phyloP scores from a whole-genome alignment of 176 grass and related monocot genomes.

The maize (Zea mays) region Zm-B73-REFERENCE-NAM-5.0 NC_050098.1:18648001-18648500 shows the following conservation, averaged over 20 bases:
- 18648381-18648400: background rate
- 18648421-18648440: constrained; percentile 48
- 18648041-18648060: constrained; percentile 6
- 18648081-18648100: background rate
- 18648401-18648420: constrained; percentile 29
- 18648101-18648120: constrained; percentile 7
- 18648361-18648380: background rate
- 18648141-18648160: constrained; percentile 21
- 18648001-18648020: background rate
- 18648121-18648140: constrained; percentile 10
- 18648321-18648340: background rate
- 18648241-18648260: constrained; percentile 6
- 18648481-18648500: constrained; percentile 53
- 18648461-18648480: constrained; percentile 36
- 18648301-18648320: background rate
- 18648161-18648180: background rate
- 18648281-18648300: background rate
- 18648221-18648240: background rate
- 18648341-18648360: background rate
- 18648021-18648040: background rate
- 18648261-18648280: background rate
- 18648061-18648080: background rate
- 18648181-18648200: constrained; percentile 23
- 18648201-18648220: background rate
- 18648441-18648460: constrained; percentile 40